Percentiles rank a stretch among this genome's conserved stretches.
These are phyloP conservation scores for Reutealis trisperma DNA, from an alignment of 345 rosid genomes.

Conservation along the genomic window DNA sequence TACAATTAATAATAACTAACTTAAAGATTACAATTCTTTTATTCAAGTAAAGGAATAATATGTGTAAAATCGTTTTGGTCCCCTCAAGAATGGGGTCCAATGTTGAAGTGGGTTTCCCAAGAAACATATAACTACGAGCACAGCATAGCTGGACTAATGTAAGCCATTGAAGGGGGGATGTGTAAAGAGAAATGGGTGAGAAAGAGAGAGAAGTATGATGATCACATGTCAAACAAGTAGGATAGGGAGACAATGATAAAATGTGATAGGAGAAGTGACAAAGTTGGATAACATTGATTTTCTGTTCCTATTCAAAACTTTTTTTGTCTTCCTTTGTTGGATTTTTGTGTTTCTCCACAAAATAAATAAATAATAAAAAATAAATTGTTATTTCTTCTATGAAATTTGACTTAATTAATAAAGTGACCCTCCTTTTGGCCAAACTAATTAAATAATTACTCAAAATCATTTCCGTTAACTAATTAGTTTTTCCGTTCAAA, in stretches of 20 bases:
- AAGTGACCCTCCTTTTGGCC: no score
- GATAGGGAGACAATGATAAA: slow-evolving; percentile 61
- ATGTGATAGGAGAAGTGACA: slow-evolving; percentile 48
- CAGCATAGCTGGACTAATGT: slow-evolving; percentile 27
- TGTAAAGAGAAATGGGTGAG: slow-evolving; percentile 14
- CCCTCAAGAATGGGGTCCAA: slow-evolving; percentile 36
- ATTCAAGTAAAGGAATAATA: background rate
- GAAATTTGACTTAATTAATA: no score
- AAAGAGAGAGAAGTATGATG: slow-evolving; percentile 15
- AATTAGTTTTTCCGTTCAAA: no score
- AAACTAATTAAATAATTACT: no score
- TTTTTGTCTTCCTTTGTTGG: slow-evolving; percentile 31
- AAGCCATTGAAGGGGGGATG: slow-evolving; percentile 14
- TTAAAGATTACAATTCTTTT: background rate
- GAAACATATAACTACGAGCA: background rate
- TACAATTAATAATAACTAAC: background rate
- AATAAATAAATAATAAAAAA: background rate
- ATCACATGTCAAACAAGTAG: slow-evolving; percentile 40
- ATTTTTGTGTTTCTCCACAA: slow-evolving; percentile 14
- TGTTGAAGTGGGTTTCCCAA: slow-evolving; percentile 7
- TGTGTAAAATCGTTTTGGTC: slow-evolving; percentile 24
- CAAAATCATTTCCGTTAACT: no score
- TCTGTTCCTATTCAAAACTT: slow-evolving; percentile 16
- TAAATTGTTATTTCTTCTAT: no score
- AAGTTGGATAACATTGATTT: slow-evolving; percentile 16